Percentiles rank a stretch among this genome's conserved stretches.
These are phyloP conservation scores for Solanum piurae DNA, from an alignment of 257 asterid genomes.

Conservation along the genomic window DNA sequence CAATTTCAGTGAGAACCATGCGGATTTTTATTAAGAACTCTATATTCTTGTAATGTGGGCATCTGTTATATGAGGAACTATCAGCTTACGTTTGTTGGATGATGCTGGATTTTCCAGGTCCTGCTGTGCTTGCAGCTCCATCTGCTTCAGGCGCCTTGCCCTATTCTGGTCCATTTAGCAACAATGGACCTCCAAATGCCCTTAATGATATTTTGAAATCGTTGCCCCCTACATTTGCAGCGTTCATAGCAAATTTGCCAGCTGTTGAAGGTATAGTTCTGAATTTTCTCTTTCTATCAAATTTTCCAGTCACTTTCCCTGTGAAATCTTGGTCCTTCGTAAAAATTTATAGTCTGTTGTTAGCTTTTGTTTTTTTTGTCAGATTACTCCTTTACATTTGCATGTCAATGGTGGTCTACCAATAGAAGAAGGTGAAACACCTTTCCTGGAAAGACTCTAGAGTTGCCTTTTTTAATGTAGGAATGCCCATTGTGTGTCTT, in stretches of 20 bases:
- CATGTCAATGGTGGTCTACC: not conserved
- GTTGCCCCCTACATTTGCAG: conserved; percentile 66
- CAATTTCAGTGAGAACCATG: not conserved
- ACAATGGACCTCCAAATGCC: conserved; percentile 38
- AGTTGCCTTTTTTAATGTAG: not conserved
- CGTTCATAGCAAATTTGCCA: conserved; percentile 58
- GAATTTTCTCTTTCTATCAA: not conserved
- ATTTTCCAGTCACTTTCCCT: not conserved
- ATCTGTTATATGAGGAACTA: not conserved
- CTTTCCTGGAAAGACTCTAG: not conserved
- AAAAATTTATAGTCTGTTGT: not conserved
- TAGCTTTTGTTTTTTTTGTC: not conserved
- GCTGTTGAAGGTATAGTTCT: conserved; percentile 62
- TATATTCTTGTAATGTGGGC: not conserved
- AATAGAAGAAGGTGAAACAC: not conserved
- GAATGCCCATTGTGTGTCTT: not conserved
- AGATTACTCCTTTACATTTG: not conserved
- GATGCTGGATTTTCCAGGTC: conserved; percentile 27
- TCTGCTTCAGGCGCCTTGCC: conserved; percentile 33
- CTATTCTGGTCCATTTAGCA: conserved; percentile 23
- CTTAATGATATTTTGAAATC: conserved; percentile 37
- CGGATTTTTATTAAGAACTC: not conserved
- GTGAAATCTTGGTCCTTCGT: not conserved
- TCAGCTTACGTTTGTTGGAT: not conserved
- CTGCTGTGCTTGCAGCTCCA: conserved; percentile 24